Conservation (phyloP, 2,329 filamentous ascomycete species). For the Chrysoporthe cubensis region DNA sequence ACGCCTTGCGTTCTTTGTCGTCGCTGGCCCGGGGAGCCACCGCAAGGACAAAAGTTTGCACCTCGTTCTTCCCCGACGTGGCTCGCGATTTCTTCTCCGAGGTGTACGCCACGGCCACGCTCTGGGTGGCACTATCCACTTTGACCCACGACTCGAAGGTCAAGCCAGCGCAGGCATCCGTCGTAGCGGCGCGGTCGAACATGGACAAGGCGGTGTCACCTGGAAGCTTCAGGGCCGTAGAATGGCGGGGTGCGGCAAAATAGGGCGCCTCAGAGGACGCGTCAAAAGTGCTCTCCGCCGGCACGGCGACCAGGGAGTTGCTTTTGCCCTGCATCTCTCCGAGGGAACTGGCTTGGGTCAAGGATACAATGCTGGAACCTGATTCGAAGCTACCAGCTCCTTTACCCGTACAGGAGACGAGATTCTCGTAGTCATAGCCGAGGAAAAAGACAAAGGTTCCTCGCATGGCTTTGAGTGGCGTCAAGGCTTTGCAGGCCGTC, state of each 20-base stretch:
- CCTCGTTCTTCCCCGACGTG: neutral
- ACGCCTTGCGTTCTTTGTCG: neutral
- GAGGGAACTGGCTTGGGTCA: neutral
- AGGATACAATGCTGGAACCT: neutral
- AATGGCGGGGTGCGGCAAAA: neutral
- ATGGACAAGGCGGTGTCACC: neutral
- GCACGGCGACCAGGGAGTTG: neutral
- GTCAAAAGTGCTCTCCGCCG: neutral
- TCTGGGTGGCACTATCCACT: neutral
- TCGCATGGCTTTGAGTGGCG: neutral
- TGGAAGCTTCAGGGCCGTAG: neutral
- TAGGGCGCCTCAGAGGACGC: neutral
- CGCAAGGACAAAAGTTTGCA: neutral
- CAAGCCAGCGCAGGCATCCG: neutral
- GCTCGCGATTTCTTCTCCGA: constrained; percentile 4
- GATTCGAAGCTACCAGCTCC: neutral
- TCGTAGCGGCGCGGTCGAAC: neutral
- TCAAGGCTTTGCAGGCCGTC: neutral
- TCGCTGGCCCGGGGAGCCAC: neutral
- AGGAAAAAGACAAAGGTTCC: constrained; percentile 1
- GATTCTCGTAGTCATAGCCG: neutral
- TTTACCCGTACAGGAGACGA: neutral
- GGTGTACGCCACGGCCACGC: neutral
- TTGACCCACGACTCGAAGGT: neutral
- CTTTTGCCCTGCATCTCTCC: neutral